These are phyloP conservation scores for Thelonectria rubi DNA, from an alignment of 2,329 filamentous ascomycete species.

Conservation along the genomic window DNA sequence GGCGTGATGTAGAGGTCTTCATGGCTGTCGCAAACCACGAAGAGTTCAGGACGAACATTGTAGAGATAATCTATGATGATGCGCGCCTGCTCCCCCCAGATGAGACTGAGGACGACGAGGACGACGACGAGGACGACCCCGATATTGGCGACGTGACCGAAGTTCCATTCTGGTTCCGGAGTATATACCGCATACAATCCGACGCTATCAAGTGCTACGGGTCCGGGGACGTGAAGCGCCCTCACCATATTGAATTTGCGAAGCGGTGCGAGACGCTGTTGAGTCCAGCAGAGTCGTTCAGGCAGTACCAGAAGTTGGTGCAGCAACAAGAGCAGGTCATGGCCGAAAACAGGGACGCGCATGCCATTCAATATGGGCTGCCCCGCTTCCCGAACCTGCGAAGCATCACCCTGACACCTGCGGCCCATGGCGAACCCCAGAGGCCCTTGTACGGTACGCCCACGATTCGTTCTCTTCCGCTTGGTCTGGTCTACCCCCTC, in stretches of 20 bases:
- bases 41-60: no score
- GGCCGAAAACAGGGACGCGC: background rate
- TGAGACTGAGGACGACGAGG: background rate
- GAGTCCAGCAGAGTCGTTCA: background rate
- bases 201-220: background rate
- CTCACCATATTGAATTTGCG: background rate
- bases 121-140: background rate
- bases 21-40: no score
- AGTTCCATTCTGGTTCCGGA: background rate
- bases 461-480: background rate
- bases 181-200: background rate
- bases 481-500: no score
- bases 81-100: background rate
- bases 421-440: background rate
- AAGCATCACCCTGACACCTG: constrained; percentile 2
- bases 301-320: background rate
- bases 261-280: background rate
- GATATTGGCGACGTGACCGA: background rate
- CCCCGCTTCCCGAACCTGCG: background rate
- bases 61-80: constrained; percentile 38
- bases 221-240: background rate
- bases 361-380: background rate
- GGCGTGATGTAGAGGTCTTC: no score
- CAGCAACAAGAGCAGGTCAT: background rate
- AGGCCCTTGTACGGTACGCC: background rate